Percentiles rank a stretch among this genome's conserved stretches.
These are phyloP conservation scores for Apiospora kogelbergensis DNA, from an alignment of 2,329 filamentous ascomycete species.

Conservation along the genomic window DNA sequence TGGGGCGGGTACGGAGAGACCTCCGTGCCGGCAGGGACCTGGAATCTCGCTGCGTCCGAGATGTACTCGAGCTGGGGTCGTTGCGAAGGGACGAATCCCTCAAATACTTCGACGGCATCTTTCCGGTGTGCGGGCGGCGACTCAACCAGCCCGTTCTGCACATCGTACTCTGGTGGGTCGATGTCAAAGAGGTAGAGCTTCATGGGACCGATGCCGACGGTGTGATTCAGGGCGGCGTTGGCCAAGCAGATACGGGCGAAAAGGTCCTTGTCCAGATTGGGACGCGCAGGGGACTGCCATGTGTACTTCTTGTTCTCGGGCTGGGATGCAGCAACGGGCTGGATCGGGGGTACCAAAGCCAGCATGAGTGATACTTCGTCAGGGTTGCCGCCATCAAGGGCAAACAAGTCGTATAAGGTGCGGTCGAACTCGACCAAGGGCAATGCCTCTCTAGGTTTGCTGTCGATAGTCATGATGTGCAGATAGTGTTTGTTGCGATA, in stretches of 20 bases:
- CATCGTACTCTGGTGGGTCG: background rate
- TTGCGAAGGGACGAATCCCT: no score
- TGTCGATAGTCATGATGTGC: background rate
- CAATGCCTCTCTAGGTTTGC: background rate
- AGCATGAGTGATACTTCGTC: background rate
- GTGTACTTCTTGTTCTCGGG: background rate
- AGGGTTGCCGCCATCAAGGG: background rate
- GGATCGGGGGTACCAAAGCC: background rate
- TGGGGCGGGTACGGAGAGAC: background rate
- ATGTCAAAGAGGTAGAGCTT: conserved; percentile 2
- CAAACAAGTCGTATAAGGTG: background rate
- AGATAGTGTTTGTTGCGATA: background rate
- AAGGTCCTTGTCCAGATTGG: background rate
- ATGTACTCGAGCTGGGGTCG: no score
- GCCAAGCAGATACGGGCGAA: background rate
- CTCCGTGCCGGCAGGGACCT: no score
- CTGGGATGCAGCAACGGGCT: background rate
- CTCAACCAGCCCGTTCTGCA: background rate
- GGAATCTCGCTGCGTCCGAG: no score
- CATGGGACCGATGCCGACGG: background rate
- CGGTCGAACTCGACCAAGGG: background rate
- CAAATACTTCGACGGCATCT: no score
- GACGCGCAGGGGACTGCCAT: background rate
- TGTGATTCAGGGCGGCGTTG: background rate
- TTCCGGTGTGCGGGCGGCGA: no score